Evolutionary conservation across 1,284 basidiomycete genomes (phyloP).

Genomic region (Marasmius fiardii): DNA sequence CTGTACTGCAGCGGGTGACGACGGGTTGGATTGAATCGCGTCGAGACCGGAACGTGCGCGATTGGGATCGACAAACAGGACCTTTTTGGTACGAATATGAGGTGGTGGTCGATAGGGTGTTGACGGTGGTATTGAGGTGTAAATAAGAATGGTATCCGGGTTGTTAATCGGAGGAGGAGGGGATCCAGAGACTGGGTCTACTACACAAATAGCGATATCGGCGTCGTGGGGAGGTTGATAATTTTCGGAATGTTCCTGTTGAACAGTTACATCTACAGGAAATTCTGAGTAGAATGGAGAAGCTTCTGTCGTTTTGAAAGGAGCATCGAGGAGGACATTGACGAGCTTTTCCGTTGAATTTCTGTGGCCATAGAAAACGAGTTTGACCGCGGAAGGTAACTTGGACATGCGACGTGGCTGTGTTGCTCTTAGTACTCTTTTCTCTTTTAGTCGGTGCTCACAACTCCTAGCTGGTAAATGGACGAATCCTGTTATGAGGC

Average conservation of each 20-base stretch:
- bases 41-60: slow-evolving; percentile 53
- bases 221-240: slow-evolving; percentile 35
- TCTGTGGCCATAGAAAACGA: slow-evolving; percentile 2
- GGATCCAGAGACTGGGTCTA: slow-evolving; percentile 52
- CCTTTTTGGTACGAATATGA: slow-evolving; percentile 14
- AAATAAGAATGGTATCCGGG: slow-evolving; percentile 49
- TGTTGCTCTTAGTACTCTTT: too few relatives aligned
- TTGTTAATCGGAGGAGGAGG: slow-evolving; percentile 40
- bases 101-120: slow-evolving; percentile 15
- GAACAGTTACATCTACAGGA: not conserved
- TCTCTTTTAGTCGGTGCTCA: too few relatives aligned
- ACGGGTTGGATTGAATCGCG: slow-evolving; percentile 40
- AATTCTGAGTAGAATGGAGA: not conserved
- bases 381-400: not conserved
- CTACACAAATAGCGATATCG: slow-evolving; percentile 57
- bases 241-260: slow-evolving; percentile 18
- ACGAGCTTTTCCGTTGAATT: not conserved
- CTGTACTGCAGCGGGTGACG: slow-evolving; percentile 49
- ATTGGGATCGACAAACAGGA: slow-evolving; percentile 53
- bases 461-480: too few relatives aligned
- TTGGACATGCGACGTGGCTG: not conserved
- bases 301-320: not conserved
- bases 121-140: slow-evolving; percentile 32
- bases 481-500: too few relatives aligned
- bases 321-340: slow-evolving; percentile 3